Percentiles rank a stretch among this genome's conserved stretches.
phyloP scores from a whole-genome alignment of 345 rosid species.

The Eucalyptus caleyi region DNA sequence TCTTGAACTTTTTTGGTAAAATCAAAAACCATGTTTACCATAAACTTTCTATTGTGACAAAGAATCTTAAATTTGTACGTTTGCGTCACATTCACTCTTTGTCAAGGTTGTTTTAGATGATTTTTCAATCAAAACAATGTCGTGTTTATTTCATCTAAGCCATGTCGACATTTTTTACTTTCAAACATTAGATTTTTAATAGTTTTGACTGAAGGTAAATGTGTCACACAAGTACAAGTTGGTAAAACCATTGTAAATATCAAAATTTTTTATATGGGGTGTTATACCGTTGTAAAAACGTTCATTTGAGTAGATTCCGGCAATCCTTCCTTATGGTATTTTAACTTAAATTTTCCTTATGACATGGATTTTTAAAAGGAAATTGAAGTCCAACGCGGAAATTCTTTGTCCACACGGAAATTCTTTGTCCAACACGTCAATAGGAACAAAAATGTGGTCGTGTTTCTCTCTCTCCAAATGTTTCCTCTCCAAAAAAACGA shows the following conservation, averaged over 20 bases:
- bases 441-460: no score
- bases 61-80: no score
- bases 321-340: not conserved
- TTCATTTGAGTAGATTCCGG: not conserved
- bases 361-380: no score
- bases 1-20: no score
- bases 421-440: not conserved
- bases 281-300: not conserved
- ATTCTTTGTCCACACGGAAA: not conserved
- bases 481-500: not conserved
- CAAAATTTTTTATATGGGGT: no score
- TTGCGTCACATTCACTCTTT: no score
- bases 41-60: no score
- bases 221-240: not conserved
- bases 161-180: no score
- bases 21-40: no score
- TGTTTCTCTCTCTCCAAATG: not conserved
- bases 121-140: no score
- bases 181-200: not conserved
- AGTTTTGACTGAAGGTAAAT: not conserved
- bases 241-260: no score
- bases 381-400: not conserved
- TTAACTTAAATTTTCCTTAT: not conserved
- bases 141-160: not conserved
- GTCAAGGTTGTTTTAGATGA: no score